These are phyloP conservation scores for Thermomucor indicae-seudaticae DNA, from an alignment of 371 early-diverging fungal species.

Conservation along the genomic window DNA sequence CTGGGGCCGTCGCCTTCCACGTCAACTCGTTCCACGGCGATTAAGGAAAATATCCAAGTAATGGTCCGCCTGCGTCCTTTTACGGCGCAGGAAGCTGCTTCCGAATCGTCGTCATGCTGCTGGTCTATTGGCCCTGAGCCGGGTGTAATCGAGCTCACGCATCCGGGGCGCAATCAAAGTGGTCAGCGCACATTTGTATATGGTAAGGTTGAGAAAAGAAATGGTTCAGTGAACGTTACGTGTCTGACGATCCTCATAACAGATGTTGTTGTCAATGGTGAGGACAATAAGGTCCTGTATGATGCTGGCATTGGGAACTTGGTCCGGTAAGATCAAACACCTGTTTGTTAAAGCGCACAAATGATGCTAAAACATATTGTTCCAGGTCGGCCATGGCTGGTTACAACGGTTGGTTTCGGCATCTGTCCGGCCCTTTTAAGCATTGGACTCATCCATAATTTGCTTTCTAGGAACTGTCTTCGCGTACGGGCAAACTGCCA, in stretches of 20 bases:
- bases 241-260: no score
- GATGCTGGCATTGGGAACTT: slow-evolving; percentile 10
- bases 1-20: neutral
- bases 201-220: no score
- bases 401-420: slow-evolving; percentile 15
- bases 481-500: slow-evolving; percentile 82
- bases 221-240: no score
- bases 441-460: neutral
- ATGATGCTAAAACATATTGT: neutral
- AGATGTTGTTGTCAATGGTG: slow-evolving; percentile 9
- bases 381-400: slow-evolving; percentile 11
- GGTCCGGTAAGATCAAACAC: slow-evolving; percentile 23
- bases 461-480: slow-evolving; percentile 59
- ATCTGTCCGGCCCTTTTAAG: neutral
- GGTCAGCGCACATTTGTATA: neutral
- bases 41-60: slow-evolving; percentile 34
- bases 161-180: neutral
- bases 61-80: slow-evolving; percentile 37
- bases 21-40: neutral
- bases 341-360: no score
- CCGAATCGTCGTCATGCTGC: neutral
- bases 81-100: slow-evolving; percentile 7
- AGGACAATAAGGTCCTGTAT: slow-evolving; percentile 7
- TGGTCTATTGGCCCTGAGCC: slow-evolving; percentile 1
- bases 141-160: slow-evolving; percentile 3